Percentiles rank a stretch among this genome's conserved stretches.
These are phyloP conservation scores for Fusarium gaditjirri DNA, from an alignment of 2,329 filamentous ascomycete species.

Conservation along the genomic window DNA sequence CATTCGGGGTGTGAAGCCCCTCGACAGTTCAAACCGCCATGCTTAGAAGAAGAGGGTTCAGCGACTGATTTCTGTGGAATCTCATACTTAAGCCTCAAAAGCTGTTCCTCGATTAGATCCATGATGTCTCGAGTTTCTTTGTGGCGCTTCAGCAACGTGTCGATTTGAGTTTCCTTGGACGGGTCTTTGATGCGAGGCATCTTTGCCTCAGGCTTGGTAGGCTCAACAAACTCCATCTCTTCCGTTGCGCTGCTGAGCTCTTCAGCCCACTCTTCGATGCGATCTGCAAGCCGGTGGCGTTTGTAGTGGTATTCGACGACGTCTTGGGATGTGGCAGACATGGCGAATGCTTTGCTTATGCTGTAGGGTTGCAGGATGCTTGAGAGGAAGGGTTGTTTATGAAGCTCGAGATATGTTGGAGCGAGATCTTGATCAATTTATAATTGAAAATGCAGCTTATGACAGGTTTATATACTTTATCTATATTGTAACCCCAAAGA, in stretches of 20 bases:
- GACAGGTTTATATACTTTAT: neutral
- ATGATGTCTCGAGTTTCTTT: neutral
- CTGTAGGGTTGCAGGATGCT: neutral
- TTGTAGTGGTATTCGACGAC: neutral
- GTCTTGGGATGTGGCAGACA: neutral
- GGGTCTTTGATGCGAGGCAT: neutral
- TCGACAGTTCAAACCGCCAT: neutral
- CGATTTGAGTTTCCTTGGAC: neutral
- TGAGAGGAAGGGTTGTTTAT: neutral
- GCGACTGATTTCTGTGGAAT: neutral
- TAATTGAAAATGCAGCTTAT: neutral
- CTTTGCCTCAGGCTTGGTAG: neutral
- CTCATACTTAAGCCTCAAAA: neutral
- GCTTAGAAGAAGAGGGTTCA: neutral
- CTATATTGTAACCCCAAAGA: fast-evolving
- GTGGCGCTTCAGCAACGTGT: neutral
- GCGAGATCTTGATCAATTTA: neutral
- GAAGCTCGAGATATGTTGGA: no score
- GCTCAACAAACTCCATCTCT: neutral
- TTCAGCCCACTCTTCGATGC: neutral
- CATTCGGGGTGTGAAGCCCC: neutral
- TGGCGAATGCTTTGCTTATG: fast-evolving
- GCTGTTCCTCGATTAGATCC: neutral
- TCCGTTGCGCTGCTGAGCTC: neutral
- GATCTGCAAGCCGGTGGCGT: no score